Percentiles rank a stretch among this genome's conserved stretches.
These are phyloP conservation scores for Earliella scabrosa DNA, from an alignment of 1,284 basidiomycete species.

Conservation along the genomic window DNA sequence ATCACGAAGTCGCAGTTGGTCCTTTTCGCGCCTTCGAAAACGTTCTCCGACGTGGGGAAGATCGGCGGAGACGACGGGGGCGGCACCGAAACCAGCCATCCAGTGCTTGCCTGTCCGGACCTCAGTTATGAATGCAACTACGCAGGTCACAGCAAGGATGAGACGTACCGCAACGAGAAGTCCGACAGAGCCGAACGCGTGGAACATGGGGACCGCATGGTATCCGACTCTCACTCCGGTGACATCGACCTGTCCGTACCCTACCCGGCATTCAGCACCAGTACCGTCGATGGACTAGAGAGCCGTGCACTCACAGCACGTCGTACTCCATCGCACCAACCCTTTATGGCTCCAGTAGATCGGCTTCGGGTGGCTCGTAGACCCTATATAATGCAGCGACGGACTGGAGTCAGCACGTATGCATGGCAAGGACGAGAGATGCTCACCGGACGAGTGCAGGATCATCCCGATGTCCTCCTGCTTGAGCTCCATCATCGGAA, in stretches of 20 bases:
- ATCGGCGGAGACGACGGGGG: not conserved
- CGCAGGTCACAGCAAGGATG: too few relatives aligned
- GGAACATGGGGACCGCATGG: conserved; percentile 19
- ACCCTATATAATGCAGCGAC: conserved; percentile 10
- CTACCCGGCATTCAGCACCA: not conserved
- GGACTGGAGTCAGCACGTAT: too few relatives aligned
- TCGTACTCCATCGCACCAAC: not conserved
- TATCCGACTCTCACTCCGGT: not conserved
- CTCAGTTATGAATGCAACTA: not conserved
- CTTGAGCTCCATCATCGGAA: not conserved
- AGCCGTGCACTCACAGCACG: not conserved
- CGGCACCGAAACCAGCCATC: not conserved
- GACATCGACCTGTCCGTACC: not conserved
- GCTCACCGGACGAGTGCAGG: conserved; percentile 17
- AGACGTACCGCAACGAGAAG: not conserved
- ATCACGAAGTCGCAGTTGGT: not conserved
- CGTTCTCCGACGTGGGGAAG: conserved; percentile 2
- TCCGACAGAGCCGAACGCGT: conserved; percentile 5
- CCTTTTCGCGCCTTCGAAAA: not conserved
- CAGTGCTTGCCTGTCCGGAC: not conserved
- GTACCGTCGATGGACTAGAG: not conserved
- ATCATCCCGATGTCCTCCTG: not conserved
- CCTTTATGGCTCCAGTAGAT: conserved; percentile 12
- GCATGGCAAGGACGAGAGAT: too few relatives aligned
- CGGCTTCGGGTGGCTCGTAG: conserved; percentile 22